Evolutionary conservation across 2,329 filamentous ascomycete genomes (phyloP), one percentile per base, ranked within the genome.

Genomic region (Elsinoe batatas): DNA sequence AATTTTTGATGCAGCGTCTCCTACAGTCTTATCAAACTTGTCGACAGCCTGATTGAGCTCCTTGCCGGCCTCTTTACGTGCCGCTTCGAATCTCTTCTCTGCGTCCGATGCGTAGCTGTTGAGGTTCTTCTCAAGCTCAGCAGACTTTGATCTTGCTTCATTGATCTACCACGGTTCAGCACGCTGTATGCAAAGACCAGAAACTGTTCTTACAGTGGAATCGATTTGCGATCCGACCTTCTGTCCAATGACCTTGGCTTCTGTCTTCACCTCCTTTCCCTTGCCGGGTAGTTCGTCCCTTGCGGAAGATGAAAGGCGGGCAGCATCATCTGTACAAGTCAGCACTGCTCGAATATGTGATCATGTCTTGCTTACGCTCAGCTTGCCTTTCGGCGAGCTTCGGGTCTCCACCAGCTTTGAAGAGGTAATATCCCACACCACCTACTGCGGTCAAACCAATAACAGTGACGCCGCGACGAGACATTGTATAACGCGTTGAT

Each of bases 351-450:
- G 15, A 20, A 49, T 12, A 43, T 5, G 13, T 6, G 51, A 11
- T 53, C 56, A 46, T 15, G 20, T 20, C 35, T 11, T 26, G 74
- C 83, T 44, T 74, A 95, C 91, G 81, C 76, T 95, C 87, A 63
- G 87, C 79, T 71, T 93, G 78, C 77, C 91, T 87, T 79, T 90
- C 82, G n/a, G 91, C 91, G 50, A 80, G 82, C 71, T 86, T 88
- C 53, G 88, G 79, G 69, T 83, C 80, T 57, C 91, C 91, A 59
- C 91, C 91, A 13, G 91, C 86, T 53, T 74, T 78, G 78, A 95
- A 98, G 60, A 97, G 80, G 76, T 97, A 97, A 79, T 95, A 97
- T 42, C 87, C 89, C 43, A 46, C 56, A 33, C 35, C 58, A 49
- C 57, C 57, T 49, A 56, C 60, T 26, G 56, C 53, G 38, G 57